A percentile compares a stretch with the other conserved stretches of the same genome.
phyloP scores from a whole-genome alignment of 495 filamentous ascomycete genomes.

The Thozetella sp. region DNA sequence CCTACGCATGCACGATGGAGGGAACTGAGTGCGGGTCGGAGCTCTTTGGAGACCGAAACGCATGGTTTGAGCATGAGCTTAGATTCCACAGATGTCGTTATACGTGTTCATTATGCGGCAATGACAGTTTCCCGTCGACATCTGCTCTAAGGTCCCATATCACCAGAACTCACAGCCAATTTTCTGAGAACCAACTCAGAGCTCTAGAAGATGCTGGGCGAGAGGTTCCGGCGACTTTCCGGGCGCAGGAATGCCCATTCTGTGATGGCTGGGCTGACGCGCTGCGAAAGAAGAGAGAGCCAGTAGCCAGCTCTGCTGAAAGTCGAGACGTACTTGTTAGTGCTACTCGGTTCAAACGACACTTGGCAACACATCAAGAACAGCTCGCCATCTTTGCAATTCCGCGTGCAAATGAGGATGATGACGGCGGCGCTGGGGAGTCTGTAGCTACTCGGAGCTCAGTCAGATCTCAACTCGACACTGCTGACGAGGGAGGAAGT shows the following conservation, averaged over 20 bases:
- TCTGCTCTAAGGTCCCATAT: not conserved
- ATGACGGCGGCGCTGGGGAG: not conserved
- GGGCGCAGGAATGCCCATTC: not conserved
- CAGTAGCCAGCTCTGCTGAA: too few relatives aligned
- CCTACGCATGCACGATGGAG: constrained; percentile 26
- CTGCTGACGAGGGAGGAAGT: too few relatives aligned
- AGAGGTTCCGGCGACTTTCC: not conserved
- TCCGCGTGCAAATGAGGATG: not conserved
- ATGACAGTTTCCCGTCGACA: not conserved
- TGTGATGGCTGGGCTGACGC: not conserved
- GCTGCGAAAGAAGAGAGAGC: not conserved
- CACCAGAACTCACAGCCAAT: not conserved
- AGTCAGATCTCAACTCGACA: too few relatives aligned
- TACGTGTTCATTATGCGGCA: constrained; percentile 6
- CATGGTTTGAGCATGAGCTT: constrained; percentile 30
- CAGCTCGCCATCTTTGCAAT: constrained; percentile 11
- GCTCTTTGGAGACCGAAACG: constrained; percentile 16
- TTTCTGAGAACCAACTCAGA: not conserved
- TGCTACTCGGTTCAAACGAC: constrained; percentile 4
- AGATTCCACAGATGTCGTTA: constrained; percentile 19
- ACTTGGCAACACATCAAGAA: constrained; percentile 9
- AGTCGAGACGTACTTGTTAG: not conserved
- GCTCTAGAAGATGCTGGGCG: not conserved
- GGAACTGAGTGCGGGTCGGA: constrained; percentile 12
- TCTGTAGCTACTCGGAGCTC: not conserved